Percentiles rank a stretch among this genome's conserved stretches.
These are phyloP conservation scores for Metschnikowia peoriensis DNA, from an alignment of 805 yeast genomes.

Conservation along the genomic window DNA sequence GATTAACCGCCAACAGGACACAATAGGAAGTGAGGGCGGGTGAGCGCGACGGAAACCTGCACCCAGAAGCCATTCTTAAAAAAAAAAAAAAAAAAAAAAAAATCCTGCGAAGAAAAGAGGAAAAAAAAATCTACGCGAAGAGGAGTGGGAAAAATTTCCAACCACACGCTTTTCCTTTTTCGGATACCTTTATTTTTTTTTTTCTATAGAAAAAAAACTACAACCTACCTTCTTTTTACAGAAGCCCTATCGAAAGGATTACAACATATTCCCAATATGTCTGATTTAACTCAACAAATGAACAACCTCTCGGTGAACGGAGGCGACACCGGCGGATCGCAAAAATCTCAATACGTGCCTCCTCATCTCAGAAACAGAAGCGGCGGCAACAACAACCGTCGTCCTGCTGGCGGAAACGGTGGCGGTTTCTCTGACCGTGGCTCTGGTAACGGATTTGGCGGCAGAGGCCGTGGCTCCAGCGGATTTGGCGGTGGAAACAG, in stretches of 20 bases:
- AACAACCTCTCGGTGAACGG: conserved; percentile 52
- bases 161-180: conserved; percentile 7
- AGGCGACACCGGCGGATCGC: conserved; percentile 24
- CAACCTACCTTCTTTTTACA: not conserved
- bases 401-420: conserved; percentile 22
- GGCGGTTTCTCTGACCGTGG: conserved; percentile 28
- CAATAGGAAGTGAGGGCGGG: not conserved
- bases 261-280: conserved; percentile 38
- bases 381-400: conserved; percentile 30
- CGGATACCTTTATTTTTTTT: not conserved
- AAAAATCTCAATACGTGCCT: conserved; percentile 27
- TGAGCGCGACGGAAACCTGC: conserved; percentile 1
- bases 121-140: not conserved
- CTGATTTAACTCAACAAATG: conserved; percentile 58
- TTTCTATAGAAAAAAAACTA: not conserved
- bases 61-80: not conserved
- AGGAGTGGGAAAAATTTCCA: conserved; percentile 1
- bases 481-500: conserved; percentile 29
- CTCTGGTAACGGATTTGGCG: conserved; percentile 3
- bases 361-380: conserved; percentile 35
- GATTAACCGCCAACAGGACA: not conserved
- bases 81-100: conserved; percentile 2
- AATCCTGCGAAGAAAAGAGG: not conserved
- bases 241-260: not conserved
- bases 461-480: conserved; percentile 12